Percentiles rank a stretch among this genome's conserved stretches.
phyloP scores from a whole-genome alignment of 768 basidiomycete species.

The Pisolithus orientalis region DNA sequence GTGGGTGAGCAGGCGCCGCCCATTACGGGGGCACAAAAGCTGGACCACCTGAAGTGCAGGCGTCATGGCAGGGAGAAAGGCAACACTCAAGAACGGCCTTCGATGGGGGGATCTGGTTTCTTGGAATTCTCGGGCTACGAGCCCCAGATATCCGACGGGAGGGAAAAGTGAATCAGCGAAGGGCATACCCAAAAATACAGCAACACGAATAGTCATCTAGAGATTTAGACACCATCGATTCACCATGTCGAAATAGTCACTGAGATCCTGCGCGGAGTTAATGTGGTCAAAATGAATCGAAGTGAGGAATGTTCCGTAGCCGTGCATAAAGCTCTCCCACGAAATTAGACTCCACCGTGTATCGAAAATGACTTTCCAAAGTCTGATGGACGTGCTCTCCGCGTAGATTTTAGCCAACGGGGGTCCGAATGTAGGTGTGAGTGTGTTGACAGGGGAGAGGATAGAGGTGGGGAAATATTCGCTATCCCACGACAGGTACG shows the following conservation, averaged over 20 bases:
- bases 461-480: background rate
- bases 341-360: background rate
- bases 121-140: slow-evolving; percentile 5
- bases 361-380: slow-evolving; percentile 15
- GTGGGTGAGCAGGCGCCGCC: slow-evolving; percentile 14
- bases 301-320: slow-evolving; percentile 11
- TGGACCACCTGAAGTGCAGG: slow-evolving; percentile 18
- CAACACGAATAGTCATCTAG: slow-evolving; percentile 5
- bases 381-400: background rate
- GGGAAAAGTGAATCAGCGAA: slow-evolving; percentile 3
- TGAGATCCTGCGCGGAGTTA: background rate
- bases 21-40: slow-evolving; percentile 10
- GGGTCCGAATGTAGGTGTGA: slow-evolving; percentile 2
- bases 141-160: slow-evolving; percentile 11
- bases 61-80: slow-evolving; percentile 2
- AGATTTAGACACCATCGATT: slow-evolving; percentile 10
- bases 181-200: background rate
- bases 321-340: slow-evolving; percentile 10
- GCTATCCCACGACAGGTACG: background rate
- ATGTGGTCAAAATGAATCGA: slow-evolving; percentile 9
- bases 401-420: background rate
- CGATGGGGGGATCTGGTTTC: background rate
- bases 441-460: slow-evolving; percentile 11
- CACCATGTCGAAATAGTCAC: slow-evolving; percentile 5
- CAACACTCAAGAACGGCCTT: slow-evolving; percentile 8